Evolutionary conservation across 2,329 filamentous ascomycete species (phyloP).

Genomic region (Trichoderma guizhouense): DNA sequence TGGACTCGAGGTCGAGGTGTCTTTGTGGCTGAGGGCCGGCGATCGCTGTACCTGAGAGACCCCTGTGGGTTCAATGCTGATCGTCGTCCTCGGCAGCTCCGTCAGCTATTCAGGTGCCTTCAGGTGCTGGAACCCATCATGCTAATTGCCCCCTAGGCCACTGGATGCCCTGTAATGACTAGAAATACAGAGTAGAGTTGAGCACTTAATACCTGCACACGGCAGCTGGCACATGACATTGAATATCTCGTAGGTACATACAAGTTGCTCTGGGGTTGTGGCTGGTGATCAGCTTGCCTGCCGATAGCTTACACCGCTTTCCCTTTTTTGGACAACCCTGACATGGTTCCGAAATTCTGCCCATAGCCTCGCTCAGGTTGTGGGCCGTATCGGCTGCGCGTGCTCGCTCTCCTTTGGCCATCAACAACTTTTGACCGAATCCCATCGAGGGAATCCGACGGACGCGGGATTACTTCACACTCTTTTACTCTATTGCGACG

Average conservation of each 20-base stretch:
- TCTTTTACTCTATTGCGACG: background rate
- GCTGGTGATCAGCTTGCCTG: background rate
- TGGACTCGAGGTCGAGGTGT: background rate
- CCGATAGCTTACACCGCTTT: conserved; percentile 13
- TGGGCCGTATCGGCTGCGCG: conserved; percentile 9
- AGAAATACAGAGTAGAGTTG: background rate
- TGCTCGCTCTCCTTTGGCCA: conserved; percentile 14
- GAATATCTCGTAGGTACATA: too few species aligned
- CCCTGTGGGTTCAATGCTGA: background rate
- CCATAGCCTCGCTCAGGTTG: conserved; percentile 14
- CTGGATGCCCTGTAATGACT: background rate
- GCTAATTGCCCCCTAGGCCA: background rate
- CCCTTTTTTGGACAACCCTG: background rate
- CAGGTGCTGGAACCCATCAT: background rate
- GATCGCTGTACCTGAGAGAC: background rate
- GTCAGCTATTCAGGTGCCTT: background rate
- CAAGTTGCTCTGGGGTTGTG: background rate
- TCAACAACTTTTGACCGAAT: background rate
- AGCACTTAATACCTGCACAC: too few species aligned
- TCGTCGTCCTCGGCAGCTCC: background rate
- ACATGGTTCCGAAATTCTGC: conserved; percentile 12
- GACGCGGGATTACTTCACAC: background rate
- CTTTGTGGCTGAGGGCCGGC: background rate
- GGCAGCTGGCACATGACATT: background rate
- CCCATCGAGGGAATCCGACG: background rate